Evolutionary conservation across 495 filamentous ascomycete species (phyloP), one percentile per base, ranked within the genome.

Genomic region (Pseudotulostoma volvatum): DNA sequence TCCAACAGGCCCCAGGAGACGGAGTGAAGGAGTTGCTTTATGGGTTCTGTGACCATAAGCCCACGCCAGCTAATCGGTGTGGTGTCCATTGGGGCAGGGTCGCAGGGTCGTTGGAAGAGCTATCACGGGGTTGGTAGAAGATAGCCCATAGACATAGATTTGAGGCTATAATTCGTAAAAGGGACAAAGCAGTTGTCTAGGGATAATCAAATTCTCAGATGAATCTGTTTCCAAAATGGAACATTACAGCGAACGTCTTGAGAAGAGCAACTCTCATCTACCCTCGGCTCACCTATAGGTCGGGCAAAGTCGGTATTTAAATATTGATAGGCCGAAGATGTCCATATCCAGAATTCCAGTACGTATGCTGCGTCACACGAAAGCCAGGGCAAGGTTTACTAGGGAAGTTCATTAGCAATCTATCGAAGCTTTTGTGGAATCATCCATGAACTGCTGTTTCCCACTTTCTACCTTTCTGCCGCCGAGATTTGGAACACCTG

Each of bases 111-210:
- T 14, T 45, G n/a, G 31, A 34, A 2, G 39, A 18, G 37, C 51
- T 40, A 9, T 53, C 32, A n/a, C 42, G 50, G 38, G 33, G 25
- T 19, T 1, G 64, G 64, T 9, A 92, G 73, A 7, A 96, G 71
- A 48, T 94, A 96, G 34, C 92, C 92, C 79, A 99, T 94, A 2
- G 84, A 93, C 90, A 96, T 96, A 31, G 81, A 87, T 56, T 92
- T 88, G 42, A 99, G 70, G 39, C 88, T 90, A 61, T 95, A 96
- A 52, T 90, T 93, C n/a, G 78, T 81, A 17, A 96, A 58, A 0
- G 92, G 92, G 16, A 96, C 38, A 5, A 99, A 68, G 46, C 81
- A 80, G 54, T 93, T 81, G 42, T 78, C 78, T 81, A 51, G 4
- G 5, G 11, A n/a, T n/a, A n/a, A n/a, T n/a, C n/a, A n/a, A n/a